Evolutionary conservation across 2,329 filamentous ascomycete species (phyloP).

Genomic region (Herpotrichia juniperi): DNA sequence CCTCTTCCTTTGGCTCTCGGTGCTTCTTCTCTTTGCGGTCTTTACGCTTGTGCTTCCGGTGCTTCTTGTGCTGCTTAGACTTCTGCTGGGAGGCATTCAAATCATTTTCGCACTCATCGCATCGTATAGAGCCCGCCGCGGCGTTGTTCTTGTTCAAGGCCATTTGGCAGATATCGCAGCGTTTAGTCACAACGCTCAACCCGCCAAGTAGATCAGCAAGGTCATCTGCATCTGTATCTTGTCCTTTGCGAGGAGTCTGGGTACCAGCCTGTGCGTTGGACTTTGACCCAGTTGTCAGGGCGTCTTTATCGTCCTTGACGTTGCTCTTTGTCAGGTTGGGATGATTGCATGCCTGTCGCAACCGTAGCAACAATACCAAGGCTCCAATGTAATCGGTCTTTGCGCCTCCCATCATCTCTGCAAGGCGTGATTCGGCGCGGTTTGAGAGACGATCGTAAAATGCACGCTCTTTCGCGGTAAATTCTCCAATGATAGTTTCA

Average conservation of each 20-base stretch:
- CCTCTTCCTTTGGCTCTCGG: conserved; percentile 47
- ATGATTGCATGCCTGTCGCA: conserved; percentile 95
- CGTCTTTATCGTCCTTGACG: conserved; percentile 85
- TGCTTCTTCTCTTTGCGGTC: conserved; percentile 47
- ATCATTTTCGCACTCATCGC: conserved; percentile 76
- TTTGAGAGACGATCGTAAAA: conserved; percentile 87
- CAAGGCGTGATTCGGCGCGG: conserved; percentile 83
- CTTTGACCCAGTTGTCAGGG: conserved; percentile 68
- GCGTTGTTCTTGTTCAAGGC: conserved; percentile 66
- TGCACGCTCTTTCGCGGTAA: conserved; percentile 77
- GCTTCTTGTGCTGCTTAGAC: conserved; percentile 46
- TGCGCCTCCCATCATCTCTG: conserved; percentile 82
- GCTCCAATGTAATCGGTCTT: conserved; percentile 92
- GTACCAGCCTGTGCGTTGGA: conserved; percentile 45
- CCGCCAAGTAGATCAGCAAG: conserved; percentile 87
- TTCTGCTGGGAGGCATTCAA: conserved; percentile 62
- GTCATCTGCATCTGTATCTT: conserved; percentile 63
- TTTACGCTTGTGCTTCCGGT: conserved; percentile 48
- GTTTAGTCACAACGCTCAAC: conserved; percentile 76
- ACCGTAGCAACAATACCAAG: conserved; percentile 84
- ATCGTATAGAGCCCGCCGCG: conserved; percentile 62
- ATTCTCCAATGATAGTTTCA: conserved; percentile 76
- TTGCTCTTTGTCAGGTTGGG: conserved; percentile 86
- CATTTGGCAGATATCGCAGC: conserved; percentile 82
- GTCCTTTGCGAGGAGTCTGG: conserved; percentile 40